Evolutionary conservation across 169 alveolate species (phyloP).

Genomic region (Eimeria zaria): DNA sequence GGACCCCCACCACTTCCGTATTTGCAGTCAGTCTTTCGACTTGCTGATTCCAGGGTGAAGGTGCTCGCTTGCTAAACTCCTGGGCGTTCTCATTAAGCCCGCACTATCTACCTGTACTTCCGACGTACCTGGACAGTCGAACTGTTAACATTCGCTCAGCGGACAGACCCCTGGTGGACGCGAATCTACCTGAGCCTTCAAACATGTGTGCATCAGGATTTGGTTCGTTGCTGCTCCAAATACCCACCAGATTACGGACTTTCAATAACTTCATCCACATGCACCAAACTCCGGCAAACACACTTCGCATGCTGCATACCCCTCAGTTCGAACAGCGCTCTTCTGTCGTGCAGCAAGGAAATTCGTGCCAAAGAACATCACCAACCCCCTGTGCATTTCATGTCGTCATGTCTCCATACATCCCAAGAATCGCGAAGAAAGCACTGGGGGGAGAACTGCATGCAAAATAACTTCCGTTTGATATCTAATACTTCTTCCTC

Average conservation of each 20-base stretch:
- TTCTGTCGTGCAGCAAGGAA: neutral
- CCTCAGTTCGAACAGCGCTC: no score
- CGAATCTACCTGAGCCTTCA: neutral
- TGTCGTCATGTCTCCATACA: neutral
- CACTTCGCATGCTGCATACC: neutral
- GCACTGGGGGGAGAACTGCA: neutral
- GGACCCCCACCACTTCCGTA: no score
- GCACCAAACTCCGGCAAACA: neutral
- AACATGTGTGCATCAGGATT: neutral
- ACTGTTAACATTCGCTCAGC: neutral
- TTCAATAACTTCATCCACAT: neutral
- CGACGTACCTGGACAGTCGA: neutral
- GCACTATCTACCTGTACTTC: no score
- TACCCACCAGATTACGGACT: neutral
- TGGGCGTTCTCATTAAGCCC: neutral
- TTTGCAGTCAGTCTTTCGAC: neutral
- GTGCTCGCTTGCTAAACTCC: neutral
- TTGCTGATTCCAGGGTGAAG: neutral
- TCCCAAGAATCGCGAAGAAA: constrained; percentile 8
- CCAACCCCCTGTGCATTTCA: neutral
- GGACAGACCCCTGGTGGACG: neutral
- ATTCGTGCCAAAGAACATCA: neutral
- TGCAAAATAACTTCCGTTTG: constrained; percentile 21
- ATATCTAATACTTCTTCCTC: neutral
- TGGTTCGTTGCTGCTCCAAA: neutral